These are phyloP conservation scores for Citrus australasica DNA, from an alignment of 345 rosid species.

Conservation along the genomic window DNA sequence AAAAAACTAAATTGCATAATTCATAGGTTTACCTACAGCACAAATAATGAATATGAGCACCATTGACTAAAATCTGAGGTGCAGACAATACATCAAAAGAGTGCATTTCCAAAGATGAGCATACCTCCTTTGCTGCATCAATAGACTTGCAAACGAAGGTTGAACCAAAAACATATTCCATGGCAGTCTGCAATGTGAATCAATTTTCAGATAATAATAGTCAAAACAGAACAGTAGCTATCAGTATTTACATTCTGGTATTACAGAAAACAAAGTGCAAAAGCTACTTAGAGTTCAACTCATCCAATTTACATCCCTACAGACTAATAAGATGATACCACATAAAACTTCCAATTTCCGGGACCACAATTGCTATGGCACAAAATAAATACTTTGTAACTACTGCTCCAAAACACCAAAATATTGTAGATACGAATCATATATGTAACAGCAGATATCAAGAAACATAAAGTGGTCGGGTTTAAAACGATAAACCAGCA, in stretches of 20 bases:
- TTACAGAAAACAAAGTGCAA: not conserved
- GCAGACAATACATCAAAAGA: not conserved
- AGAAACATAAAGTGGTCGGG: not conserved
- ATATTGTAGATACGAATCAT: not conserved
- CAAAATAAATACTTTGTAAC: not conserved
- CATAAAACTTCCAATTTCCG: not conserved
- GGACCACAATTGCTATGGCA: not conserved
- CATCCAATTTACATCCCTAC: not conserved
- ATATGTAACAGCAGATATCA: not conserved
- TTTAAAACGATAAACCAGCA: conserved; percentile 12
- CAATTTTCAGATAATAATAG: conserved; percentile 9
- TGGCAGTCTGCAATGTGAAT: conserved; percentile 66
- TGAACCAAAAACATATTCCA: conserved; percentile 94
- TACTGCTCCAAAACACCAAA: not conserved
- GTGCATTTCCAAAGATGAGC: not conserved
- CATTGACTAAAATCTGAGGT: not conserved
- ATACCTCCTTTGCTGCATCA: conserved; percentile 91
- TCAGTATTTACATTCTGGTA: conserved; percentile 4
- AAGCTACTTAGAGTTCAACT: not conserved
- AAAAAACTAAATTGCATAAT: not conserved
- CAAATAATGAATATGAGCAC: not conserved
- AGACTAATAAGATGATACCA: not conserved
- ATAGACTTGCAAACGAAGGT: conserved; percentile 87
- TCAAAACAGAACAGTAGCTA: not conserved
- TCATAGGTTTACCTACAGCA: not conserved